Base-by-base conservation (phyloP, 257 asterid species). In the Asclepias syriaca region DNA sequence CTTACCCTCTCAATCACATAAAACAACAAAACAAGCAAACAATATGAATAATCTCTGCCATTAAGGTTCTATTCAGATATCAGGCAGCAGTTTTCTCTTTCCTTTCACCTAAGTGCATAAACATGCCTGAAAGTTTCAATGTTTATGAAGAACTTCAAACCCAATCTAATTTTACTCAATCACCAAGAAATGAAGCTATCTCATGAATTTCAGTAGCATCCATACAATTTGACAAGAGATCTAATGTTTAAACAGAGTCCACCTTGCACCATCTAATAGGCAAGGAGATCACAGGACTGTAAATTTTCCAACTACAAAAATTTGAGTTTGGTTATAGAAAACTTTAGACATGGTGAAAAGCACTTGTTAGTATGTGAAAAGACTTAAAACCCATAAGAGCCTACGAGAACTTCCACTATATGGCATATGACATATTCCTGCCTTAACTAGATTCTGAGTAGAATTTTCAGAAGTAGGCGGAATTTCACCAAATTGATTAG, bases 161-260 rank as follows among this genome's bases (percentile, higher is more conserved):
- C 11, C 9, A 5, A 19, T 54, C 59, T 54, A 6, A 54, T 21
- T 8, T 22, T n/a, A 21, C 15, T 2, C 10, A 8, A 16, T 8
- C 22, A 21, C 18, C 37, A 11, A 57, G 22, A 22, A 59, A 12
- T 9, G 65, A 24, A 59, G 65, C 40, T 21, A 59, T 11, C 46
- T 61, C 66, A 61, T 61, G 64, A 3, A 58, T 22, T 58, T 58
- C 64, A 58, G 18, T 10, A 58, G 39, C 64, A 58, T 58, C 64
- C 10, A 8, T 27, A 24, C 13, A 58, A 24, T 55, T 55, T 18
- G 58, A 53, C 24, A 56, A n/a, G 22, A 56, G 61, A 21, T 56
- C 34, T 24, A 11, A 12, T 22, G 10, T 11, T 57, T 43, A 34
- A 6, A 58, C 19, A 34, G 1, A 57, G n/a, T 27, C n/a, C 65